Evolutionary conservation across 202 grass and related monocot species (phyloP).

Genomic region (Saccharum hybrid): DNA sequence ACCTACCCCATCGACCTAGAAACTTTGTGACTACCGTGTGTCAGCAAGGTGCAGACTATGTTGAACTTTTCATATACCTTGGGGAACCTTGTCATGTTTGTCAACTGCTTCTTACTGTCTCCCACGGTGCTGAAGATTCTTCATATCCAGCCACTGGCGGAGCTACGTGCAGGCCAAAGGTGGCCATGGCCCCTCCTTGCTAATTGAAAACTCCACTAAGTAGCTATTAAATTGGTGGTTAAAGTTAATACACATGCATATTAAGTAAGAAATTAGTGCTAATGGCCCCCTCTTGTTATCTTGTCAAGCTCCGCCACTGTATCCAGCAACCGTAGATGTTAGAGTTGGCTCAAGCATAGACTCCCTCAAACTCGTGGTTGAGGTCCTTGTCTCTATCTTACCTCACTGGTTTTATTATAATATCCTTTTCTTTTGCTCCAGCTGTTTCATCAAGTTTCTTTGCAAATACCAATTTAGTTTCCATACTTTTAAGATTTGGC

Average conservation of each 20-base stretch:
- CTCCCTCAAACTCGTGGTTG: slow-evolving; percentile 88
- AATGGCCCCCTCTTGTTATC: no score
- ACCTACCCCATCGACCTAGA: no score
- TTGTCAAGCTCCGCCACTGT: no score
- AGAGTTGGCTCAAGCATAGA: slow-evolving; percentile 91
- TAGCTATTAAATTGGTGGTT: no score
- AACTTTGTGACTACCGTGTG: no score
- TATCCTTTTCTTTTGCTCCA: background rate
- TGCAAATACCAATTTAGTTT: slow-evolving; percentile 27
- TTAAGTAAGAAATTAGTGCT: no score
- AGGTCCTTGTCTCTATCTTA: slow-evolving; percentile 68
- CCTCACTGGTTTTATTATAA: slow-evolving; percentile 32
- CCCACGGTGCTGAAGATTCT: slow-evolving; percentile 81
- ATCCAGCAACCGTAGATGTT: slow-evolving; percentile 84
- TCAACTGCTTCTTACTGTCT: slow-evolving; percentile 90
- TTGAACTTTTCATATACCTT: slow-evolving; percentile 98
- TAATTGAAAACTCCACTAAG: no score
- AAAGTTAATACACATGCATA: no score
- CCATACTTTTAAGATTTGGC: slow-evolving; percentile 26
- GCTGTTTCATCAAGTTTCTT: slow-evolving; percentile 30
- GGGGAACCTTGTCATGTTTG: slow-evolving; percentile 88
- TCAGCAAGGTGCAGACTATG: slow-evolving; percentile 88
- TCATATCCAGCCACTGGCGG: no score
- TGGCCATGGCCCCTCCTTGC: no score
- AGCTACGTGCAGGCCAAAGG: no score